Conservation (phyloP, 2,329 filamentous ascomycete genomes). For the Colletotrichum truncatum region DNA sequence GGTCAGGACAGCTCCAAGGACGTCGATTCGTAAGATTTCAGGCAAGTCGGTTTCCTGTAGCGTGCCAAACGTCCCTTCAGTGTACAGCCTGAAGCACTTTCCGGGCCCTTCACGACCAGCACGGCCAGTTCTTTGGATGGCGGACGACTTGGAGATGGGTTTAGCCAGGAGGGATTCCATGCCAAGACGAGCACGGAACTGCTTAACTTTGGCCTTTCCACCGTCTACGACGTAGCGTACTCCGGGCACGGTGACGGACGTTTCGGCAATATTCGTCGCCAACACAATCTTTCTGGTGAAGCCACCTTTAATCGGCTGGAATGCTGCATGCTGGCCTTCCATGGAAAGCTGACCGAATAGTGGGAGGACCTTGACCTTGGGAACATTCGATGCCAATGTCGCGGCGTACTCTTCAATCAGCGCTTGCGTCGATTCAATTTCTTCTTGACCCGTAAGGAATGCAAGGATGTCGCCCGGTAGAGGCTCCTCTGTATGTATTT, state of each 20-base stretch:
- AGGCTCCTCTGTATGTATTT: conserved; percentile 86
- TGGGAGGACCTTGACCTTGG: conserved; percentile 77
- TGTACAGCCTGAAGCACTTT: conserved; percentile 91
- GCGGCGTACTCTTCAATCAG: conserved; percentile 83
- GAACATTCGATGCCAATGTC: conserved; percentile 78
- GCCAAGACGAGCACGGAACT: conserved; percentile 84
- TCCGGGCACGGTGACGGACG: conserved; percentile 93
- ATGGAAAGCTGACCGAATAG: conserved; percentile 92
- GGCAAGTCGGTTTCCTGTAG: conserved; percentile 81
- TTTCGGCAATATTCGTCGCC: conserved; percentile 98
- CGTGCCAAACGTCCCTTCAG: conserved; percentile 75
- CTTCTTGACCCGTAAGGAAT: conserved; percentile 92
- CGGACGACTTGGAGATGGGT: conserved; percentile 91
- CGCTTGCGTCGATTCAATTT: conserved; percentile 84
- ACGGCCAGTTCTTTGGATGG: conserved; percentile 89
- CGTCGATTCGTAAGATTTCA: conserved; percentile 90
- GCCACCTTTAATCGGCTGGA: conserved; percentile 76
- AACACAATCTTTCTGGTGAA: conserved; percentile 89
- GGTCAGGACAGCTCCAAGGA: conserved; percentile 85
- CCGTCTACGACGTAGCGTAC: conserved; percentile 92
- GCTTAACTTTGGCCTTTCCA: conserved; percentile 93
- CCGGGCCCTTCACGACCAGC: conserved; percentile 92
- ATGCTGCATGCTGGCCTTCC: conserved; percentile 85
- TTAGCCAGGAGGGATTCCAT: conserved; percentile 92
- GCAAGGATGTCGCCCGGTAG: conserved; percentile 94